Base-by-base conservation (phyloP, 1,284 basidiomycete species). In the Naganishia sp. region DNA sequence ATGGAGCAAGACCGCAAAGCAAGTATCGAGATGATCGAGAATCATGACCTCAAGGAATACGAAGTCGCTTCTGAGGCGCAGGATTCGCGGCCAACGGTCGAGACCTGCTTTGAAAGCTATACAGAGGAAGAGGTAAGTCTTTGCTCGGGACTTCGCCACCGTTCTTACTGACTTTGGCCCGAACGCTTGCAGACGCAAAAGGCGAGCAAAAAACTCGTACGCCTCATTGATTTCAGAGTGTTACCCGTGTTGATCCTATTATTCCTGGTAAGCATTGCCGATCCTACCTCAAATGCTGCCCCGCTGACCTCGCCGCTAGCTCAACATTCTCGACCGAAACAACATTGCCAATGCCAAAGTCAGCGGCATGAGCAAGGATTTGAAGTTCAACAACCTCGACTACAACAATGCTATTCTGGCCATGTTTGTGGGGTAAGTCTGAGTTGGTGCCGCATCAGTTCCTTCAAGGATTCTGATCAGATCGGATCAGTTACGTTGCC, bases 311-410 rank as follows among this genome's bases (percentile, higher is more conserved):
- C 10, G 17, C 2, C 28, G 2, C n/a, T n/a, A 65, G 63, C 63
- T 65, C 54, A 65, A 65, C 47, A 65, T 65, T 47, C 55, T 65
- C 35, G 63, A 65, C 55, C 54, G 63, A 23, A 65, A 57, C 55
- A 65, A 57, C 55, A 65, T 65, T 39, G 63, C 63, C 6, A 70
- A 70, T 10, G 75, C 75, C 6, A 69, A 74, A 55, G 71, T 73
- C 6, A 71, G 72, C 41, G 75, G 75, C 21, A 69, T 78, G 51
- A 73, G 73, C 21, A 67, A 57, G 18, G 74, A 76, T 61, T 69
- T 78, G 41, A 57, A 65, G 41, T 65, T 65, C 39, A 56, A 56
- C 43, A 58, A 58, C 32, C 45, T 54, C 25, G 55, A 54, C 31
- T 64, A 64, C 32, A 56, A 64, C 23, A 56, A 64, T 41, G 53